These are phyloP conservation scores for Suillus subalutaceus DNA, from an alignment of 768 basidiomycete species.

Conservation along the genomic window DNA sequence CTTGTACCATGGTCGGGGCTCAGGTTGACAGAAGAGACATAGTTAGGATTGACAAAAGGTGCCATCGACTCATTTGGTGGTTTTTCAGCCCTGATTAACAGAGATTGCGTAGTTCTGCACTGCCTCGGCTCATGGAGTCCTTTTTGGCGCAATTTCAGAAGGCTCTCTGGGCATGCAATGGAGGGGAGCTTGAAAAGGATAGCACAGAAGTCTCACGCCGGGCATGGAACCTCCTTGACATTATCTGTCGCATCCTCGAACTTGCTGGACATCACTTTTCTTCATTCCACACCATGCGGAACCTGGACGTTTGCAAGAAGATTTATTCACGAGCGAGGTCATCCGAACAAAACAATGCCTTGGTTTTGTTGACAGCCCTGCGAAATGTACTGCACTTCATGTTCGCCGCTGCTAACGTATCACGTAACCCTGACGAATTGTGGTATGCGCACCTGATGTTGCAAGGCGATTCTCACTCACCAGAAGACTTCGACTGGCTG, in stretches of 20 bases:
- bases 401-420: too few species aligned
- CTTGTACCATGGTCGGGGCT: background rate
- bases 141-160: background rate
- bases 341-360: background rate
- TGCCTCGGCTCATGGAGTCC: background rate
- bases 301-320: background rate
- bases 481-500: background rate
- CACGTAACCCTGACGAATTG: too few species aligned
- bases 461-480: background rate
- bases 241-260: background rate
- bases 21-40: background rate
- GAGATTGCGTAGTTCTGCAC: background rate
- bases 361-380: too few species aligned
- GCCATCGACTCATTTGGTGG: background rate
- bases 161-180: background rate
- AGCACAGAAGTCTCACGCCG: background rate
- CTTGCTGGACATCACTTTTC: background rate
- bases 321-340: background rate
- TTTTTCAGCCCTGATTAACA: background rate
- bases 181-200: background rate
- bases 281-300: background rate
- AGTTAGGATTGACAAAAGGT: background rate
- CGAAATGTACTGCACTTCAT: too few species aligned
- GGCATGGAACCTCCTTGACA: background rate
- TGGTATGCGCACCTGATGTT: background rate